These are phyloP conservation scores for Nothopassalora personata DNA, from an alignment of 2,329 filamentous ascomycete genomes.

Conservation along the genomic window DNA sequence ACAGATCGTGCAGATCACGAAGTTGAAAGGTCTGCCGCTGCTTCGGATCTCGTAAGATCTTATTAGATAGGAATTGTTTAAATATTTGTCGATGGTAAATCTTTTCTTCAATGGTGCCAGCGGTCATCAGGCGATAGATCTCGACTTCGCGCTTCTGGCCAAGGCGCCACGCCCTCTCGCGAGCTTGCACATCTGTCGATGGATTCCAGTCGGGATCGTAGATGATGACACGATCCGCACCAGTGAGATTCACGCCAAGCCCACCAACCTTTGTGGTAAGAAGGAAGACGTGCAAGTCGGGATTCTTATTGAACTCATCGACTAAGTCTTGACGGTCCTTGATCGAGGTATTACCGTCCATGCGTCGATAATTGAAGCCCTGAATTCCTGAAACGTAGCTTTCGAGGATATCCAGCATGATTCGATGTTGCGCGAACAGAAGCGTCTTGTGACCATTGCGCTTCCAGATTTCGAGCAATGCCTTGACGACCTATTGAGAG, in stretches of 20 bases:
- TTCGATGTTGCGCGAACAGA: constrained; percentile 85
- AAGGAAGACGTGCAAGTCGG: constrained; percentile 77
- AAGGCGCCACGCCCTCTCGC: constrained; percentile 90
- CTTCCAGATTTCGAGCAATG: constrained; percentile 82
- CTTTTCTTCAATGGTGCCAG: constrained; percentile 97
- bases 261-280: constrained; percentile 95
- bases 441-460: constrained; percentile 89
- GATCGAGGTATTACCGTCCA: constrained; percentile 90
- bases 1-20: constrained; percentile 85
- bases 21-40: constrained; percentile 87
- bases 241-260: constrained; percentile 87
- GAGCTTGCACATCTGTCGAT: constrained; percentile 89
- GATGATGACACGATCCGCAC: constrained; percentile 92
- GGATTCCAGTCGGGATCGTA: constrained; percentile 99
- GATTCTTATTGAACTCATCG: constrained; percentile 83
- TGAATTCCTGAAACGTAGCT: constrained; percentile 65
- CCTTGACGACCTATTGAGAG: constrained; percentile 62
- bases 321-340: constrained; percentile 84
- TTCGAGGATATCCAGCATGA: constrained; percentile 94
- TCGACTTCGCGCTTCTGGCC: constrained; percentile 93
- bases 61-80: constrained; percentile 96
- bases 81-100: constrained; percentile 98
- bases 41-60: constrained; percentile 89
- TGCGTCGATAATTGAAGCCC: constrained; percentile 72
- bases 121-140: constrained; percentile 96